These are phyloP conservation scores for Leccinum barrowsii DNA, from an alignment of 768 basidiomycete genomes.

Conservation along the genomic window DNA sequence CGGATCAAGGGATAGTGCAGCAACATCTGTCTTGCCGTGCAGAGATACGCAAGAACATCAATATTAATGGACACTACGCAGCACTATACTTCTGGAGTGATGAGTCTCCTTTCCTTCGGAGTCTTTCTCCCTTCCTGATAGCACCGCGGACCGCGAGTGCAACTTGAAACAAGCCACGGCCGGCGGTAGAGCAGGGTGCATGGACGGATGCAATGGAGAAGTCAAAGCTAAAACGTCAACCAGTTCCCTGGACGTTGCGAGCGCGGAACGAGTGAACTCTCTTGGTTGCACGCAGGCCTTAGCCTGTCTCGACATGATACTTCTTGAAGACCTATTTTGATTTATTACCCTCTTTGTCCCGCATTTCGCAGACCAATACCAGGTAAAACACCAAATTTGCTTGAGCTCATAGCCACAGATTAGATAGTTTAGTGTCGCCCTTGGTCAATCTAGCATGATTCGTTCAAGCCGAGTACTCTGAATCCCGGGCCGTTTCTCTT, in stretches of 20 bases:
- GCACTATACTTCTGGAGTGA: not conserved
- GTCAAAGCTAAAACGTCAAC: not conserved
- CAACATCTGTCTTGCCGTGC: conserved; percentile 1
- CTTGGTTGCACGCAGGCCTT: not conserved
- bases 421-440: too few species aligned
- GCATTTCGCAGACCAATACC: not conserved
- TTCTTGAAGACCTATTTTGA: not conserved
- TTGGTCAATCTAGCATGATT: not conserved
- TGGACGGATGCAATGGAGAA: not conserved
- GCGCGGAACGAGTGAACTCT: not conserved
- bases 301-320: not conserved
- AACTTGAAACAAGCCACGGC: not conserved
- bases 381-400: not conserved
- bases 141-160: not conserved
- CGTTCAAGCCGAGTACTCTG: not conserved
- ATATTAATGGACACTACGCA: not conserved
- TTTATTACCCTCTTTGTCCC: not conserved
- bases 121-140: not conserved
- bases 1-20: conserved; percentile 22
- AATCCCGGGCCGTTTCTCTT: not conserved
- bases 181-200: not conserved
- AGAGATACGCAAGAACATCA: not conserved
- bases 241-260: not conserved
- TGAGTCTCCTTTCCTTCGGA: not conserved
- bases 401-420: too few species aligned